Percentiles rank a stretch among this genome's conserved stretches.
These are phyloP conservation scores for Akanthomyces dipterigenus DNA, from an alignment of 2,329 filamentous ascomycete species.

Conservation along the genomic window DNA sequence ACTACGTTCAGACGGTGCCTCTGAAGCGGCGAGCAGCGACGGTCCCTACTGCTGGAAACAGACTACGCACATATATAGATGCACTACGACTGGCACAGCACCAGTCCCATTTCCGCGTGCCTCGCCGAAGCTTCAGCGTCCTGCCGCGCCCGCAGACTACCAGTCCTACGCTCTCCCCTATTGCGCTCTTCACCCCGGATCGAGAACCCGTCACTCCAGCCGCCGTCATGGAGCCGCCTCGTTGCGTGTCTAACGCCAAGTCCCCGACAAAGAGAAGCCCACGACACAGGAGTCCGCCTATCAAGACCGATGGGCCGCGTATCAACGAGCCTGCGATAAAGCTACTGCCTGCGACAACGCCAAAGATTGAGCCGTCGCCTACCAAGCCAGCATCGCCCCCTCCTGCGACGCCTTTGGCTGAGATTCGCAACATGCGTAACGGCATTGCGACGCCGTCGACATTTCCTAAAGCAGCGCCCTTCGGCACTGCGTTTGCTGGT, in stretches of 20 bases:
- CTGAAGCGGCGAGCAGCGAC: constrained; percentile 22
- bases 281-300: constrained; percentile 20
- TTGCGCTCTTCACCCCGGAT: background rate
- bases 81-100: constrained; percentile 20
- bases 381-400: constrained; percentile 23
- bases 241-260: constrained; percentile 19
- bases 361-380: constrained; percentile 23
- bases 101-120: background rate
- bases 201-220: constrained; percentile 22
- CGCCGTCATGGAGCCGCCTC: constrained; percentile 17
- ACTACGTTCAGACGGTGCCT: constrained; percentile 18
- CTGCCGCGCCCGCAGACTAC: background rate
- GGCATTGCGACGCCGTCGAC: background rate
- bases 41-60: constrained; percentile 21
- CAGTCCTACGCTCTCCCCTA: background rate
- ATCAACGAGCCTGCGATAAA: constrained; percentile 24
- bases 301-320: constrained; percentile 20
- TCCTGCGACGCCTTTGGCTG: constrained; percentile 20
- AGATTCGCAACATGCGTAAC: background rate
- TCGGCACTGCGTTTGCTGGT: constrained; percentile 4
- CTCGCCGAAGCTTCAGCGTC: background rate
- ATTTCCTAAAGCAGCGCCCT: background rate
- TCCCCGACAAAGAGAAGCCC: constrained; percentile 26
- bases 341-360: constrained; percentile 21
- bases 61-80: constrained; percentile 19